Base-by-base conservation (phyloP, 2,329 filamentous ascomycete genomes). In the Stachybotrys elegans region DNA sequence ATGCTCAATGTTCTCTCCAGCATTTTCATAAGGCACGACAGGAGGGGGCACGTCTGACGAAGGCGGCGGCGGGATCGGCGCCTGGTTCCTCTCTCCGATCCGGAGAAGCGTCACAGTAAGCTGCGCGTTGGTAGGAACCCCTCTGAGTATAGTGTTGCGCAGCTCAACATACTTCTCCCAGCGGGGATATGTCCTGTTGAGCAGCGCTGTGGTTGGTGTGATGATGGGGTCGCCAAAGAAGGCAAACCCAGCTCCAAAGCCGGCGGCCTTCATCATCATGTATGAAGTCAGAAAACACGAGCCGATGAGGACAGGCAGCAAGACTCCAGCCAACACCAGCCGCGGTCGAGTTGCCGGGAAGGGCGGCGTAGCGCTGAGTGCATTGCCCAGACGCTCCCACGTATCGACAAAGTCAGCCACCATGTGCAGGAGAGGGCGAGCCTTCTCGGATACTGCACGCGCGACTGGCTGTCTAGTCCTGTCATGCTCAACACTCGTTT, bases 121-220 rank as follows among this genome's bases (percentile, higher is more conserved):
- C 57, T 95, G 89, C 4, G 88, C 87, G 58, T 94, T 93, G 2
- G 88, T 95, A 1, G 89, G 89, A 0, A 93, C 83, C 3, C 88
- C 87, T 57, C 86, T 88, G 41, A 95, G 78, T 2, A 93, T 60
- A 0, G 85, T 88, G 53, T 89, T 89, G 47, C 84, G 76, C 11
- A 89, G 66, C 55, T 90, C 83, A 14, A 92, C 70, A 6, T 88
- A 70, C 52, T 84, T 86, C 55, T 87, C 75, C 88, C 88, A 93
- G 52, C 83, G 69, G 1, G 87, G 87, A 52, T 82, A 76, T 6
- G 71, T 72, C 13, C 65, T 67, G 60, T 87, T 83, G 22, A 88
- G 63, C 52, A 79, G 77, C 12, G 64, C 62, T 4, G 88, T 58
- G 3, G 72, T 78, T 12, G 75, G 76, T 23, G 71, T 68, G 44